Percentiles rank a stretch among this genome's conserved stretches.
These are phyloP conservation scores for Brasenia schreberi DNA, from an alignment of 164 flowering plant genomes.

Conservation along the genomic window DNA sequence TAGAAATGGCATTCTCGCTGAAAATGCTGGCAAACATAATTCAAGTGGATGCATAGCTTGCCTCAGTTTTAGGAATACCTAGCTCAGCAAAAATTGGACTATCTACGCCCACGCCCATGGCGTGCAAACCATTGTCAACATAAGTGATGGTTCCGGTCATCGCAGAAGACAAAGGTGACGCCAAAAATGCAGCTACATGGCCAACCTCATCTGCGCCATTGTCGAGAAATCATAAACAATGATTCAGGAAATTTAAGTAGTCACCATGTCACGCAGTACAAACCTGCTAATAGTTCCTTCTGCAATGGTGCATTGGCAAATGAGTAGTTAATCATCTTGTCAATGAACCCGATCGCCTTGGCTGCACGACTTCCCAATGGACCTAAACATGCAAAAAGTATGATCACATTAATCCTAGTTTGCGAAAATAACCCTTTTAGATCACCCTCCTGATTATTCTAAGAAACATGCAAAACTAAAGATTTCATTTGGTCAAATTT, in stretches of 20 bases:
- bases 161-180: slow-evolving; percentile 95
- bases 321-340: slow-evolving; percentile 87
- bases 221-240: not conserved
- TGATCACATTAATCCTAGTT: not conserved
- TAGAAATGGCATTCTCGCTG: not conserved
- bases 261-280: too few relatives aligned
- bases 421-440: too few relatives aligned
- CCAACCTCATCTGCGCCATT: slow-evolving; percentile 70
- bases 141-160: slow-evolving; percentile 75
- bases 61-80: slow-evolving; percentile 35
- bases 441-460: too few relatives aligned
- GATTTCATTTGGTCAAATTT: too few relatives aligned
- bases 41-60: not conserved
- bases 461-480: too few relatives aligned
- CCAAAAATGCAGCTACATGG: slow-evolving; percentile 78
- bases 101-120: slow-evolving; percentile 90
- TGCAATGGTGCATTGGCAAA: slow-evolving; percentile 76
- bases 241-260: not conserved
- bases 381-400: slow-evolving; percentile 25
- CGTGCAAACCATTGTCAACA: slow-evolving; percentile 83
- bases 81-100: slow-evolving; percentile 73
- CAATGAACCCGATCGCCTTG: slow-evolving; percentile 90
- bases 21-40: not conserved
- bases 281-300: slow-evolving; percentile 77
- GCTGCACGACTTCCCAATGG: slow-evolving; percentile 93